Base-by-base conservation (phyloP, 305 asterid species). In the Nicotiana rustica region DNA sequence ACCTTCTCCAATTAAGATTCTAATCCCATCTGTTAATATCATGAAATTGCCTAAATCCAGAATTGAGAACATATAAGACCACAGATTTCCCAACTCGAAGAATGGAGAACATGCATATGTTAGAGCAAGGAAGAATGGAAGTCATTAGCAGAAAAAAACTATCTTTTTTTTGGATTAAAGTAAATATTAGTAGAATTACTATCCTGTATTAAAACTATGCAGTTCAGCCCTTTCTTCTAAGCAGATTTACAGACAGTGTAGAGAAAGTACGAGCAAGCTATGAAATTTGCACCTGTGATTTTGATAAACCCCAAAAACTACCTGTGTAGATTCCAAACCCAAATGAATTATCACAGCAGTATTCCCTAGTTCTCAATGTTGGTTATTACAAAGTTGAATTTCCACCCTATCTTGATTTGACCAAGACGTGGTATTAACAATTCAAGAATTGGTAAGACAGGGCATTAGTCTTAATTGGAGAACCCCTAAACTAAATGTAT, bases 11-110 rank as follows among this genome's bases (percentile, higher is more conserved):
- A 73, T 73, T 47, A 14, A 49, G 7, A 49, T 25, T 21, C 62
- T 25, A 47, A 73, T 49, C 52, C 60, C 62, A 73, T 73, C 62
- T 47, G 62, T 73, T 73, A 73, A 49, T 49, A 71, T 73, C n/a
- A 25, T 25, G 61, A 21, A 38, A 21, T 7, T 73, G 14, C 44
- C 64, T 49, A 18, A 49, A 73, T n/a, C 62, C 35, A 13, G n/a
- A 73, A 18, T 47, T 73, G 21, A 10, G 9, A 21, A 71, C 15
- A 25, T 25, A 73, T 14, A 19, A 73, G 21, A 73, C 14, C 79
- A 73, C 44, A 49, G 35, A 73, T 47, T 73, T 52, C 64, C 8
- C 64, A 73, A 73, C 52, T 73, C 6, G 9, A 44, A 13, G 60
- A 71, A 19, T 10, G 1, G 19, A 19, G 60, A 71, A 6, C 61